Conservation (phyloP, 768 basidiomycete genomes). For the Termitomyces sp. region DNA sequence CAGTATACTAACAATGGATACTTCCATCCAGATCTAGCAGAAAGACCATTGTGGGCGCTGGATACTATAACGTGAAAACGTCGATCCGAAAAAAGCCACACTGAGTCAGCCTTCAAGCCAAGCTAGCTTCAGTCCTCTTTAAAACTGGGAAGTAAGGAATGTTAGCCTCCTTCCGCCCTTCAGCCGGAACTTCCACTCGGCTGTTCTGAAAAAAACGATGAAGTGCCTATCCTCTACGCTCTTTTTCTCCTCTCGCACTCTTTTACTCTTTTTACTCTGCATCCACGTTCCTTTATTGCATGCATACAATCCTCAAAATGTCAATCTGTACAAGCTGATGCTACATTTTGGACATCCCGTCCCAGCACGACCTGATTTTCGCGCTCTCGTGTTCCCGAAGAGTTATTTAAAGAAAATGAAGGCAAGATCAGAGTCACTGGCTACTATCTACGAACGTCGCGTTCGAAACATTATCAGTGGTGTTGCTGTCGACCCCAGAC, state of each 20-base stretch:
- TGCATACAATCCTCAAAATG: background rate
- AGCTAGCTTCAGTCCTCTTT: background rate
- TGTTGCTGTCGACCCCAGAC: constrained; percentile 1
- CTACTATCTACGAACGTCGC: constrained; percentile 13
- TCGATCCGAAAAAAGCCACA: background rate
- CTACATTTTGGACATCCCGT: background rate
- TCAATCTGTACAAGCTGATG: background rate
- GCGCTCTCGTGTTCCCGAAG: background rate
- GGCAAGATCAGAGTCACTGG: constrained; percentile 16
- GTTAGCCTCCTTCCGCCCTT: background rate
- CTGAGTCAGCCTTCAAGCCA: background rate
- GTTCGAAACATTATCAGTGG: constrained; percentile 9
- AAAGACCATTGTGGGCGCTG: background rate
- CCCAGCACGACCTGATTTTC: background rate
- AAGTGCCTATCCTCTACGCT: constrained; percentile 9
- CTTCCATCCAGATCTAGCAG: background rate
- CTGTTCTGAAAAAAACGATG: constrained; percentile 2
- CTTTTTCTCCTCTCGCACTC: constrained; percentile 12
- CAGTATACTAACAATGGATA: background rate
- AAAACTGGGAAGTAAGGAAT: background rate
- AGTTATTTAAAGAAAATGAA: constrained; percentile 28
- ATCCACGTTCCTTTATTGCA: constrained; percentile 1
- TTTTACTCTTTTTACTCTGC: constrained; percentile 9
- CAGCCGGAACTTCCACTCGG: background rate
- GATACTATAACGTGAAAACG: background rate